Evolutionary conservation across 306 rosid genomes (phyloP).

Genomic region (Rubus idaeus): DNA sequence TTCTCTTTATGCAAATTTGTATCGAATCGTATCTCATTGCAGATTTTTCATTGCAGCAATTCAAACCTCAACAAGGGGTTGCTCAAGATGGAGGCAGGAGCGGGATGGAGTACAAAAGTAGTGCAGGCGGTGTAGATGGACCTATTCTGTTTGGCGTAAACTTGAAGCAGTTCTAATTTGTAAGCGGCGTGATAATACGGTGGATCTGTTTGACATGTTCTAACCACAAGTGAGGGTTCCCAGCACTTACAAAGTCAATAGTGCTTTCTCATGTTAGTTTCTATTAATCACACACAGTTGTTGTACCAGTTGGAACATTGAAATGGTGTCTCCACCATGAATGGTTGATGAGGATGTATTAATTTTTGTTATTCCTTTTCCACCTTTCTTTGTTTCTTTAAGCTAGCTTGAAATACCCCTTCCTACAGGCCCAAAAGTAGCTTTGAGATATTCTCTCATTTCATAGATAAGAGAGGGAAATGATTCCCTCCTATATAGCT

Average conservation of each 20-base stretch:
- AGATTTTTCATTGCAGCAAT: conserved; percentile 21
- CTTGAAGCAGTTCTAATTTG: not conserved
- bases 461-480: not conserved
- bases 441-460: not conserved
- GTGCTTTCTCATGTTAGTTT: conserved; percentile 1
- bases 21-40: not conserved
- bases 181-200: not conserved
- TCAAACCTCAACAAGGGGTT: not conserved
- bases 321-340: conserved; percentile 10
- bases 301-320: not conserved
- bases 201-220: conserved; percentile 15
- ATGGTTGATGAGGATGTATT: not conserved
- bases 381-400: not conserved
- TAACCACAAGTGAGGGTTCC: conserved; percentile 7
- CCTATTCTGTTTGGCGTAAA: conserved; percentile 10
- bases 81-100: conserved; percentile 2
- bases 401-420: not conserved
- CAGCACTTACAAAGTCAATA: not conserved
- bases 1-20: not conserved
- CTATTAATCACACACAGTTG: not conserved
- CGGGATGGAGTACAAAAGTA: not conserved
- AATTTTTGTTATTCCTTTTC: not conserved
- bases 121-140: not conserved
- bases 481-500: not conserved
- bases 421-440: not conserved